Evolutionary conservation across 2,329 filamentous ascomycete species (phyloP), one percentile per base, ranked within the genome.

Genomic region (Paracamarosporium sp.): DNA sequence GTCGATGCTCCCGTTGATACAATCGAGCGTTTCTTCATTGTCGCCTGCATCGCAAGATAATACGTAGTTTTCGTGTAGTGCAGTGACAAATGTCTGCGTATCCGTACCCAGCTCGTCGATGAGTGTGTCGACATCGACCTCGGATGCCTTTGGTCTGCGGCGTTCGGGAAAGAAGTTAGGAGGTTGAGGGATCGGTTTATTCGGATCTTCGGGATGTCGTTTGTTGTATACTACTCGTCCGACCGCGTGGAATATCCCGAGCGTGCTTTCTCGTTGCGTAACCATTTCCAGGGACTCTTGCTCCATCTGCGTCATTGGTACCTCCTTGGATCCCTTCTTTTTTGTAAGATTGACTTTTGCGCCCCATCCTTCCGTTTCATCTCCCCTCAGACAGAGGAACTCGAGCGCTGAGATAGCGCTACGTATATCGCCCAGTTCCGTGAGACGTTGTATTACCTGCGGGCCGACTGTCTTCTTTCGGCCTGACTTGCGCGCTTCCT

Each of bases 181-280:
- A 13, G 82, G 81, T 50, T 82, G 80, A 7, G 75, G 67, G 36
- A 76, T 59, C 3, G 77, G 65, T 13, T 52, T 41, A 20, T 53
- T 57, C 43, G 71, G 67, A 43, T 74, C 65, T 12, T 82, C 77
- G 4, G 76, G 73, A 27, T 90, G 85, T 44, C 95, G 86, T 74
- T 97, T 99, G 80, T 99, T 99, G 80, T 98, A 96, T 0, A 98
- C 89, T 2, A 99, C 91, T 73, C 95, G 97, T 3, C 94, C 95
- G 12, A 98, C 91, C 0, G 95, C 93, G 74, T 99, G 95, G 71
- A 99, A 99, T 50, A 99, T 92, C 1, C 94, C 95, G 2, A 99
- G 81, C 61, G 90, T 97, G 15, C 91, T 89, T 78, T 98, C 95
- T 55, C 95, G 86, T 69, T 93, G 92, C 0, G 91, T 92, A 22